Evolutionary conservation across 2,329 filamentous ascomycete genomes (phyloP), one percentile per base, ranked within the genome.

Genomic region (Cercospora brassicicola): DNA sequence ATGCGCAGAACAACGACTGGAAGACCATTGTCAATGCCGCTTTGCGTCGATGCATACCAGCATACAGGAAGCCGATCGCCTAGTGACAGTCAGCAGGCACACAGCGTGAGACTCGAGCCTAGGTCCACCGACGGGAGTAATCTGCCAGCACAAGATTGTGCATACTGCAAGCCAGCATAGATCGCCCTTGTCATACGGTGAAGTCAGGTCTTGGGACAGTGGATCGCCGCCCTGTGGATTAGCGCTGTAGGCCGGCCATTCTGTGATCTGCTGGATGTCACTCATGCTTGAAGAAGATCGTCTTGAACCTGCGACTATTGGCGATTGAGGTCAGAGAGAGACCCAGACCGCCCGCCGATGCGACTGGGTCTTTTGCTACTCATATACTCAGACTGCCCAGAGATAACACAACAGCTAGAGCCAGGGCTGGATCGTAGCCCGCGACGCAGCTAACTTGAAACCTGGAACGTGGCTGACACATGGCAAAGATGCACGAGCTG

Each of bases 31-130:
- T 80, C 45, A 90, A 80, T 4, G 87, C 85, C 10, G 86, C 88
- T 79, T 89, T 90, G 71, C 87, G 82, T 39, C 87, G 83, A 6
- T 87, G 84, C 31, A 90, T 83, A 65, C 88, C 88, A 65, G 86
- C 85, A 77, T 90, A 90, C 0, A 90, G 80, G 8, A 90, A 81
- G 59, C 88, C 88, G 71, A 90, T 87, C 26, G 87, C 88, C 0
- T 59, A 11, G 33, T 20, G 28, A 59, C 3, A 15, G 7, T 59
- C 15, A 59, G 55, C 55, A 31, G 4, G 8, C 33, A 4, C 6
- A 28, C 26, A 6, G 26, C 3, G 26, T 28, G 26, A 28, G 6
- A 28, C 6, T 28, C 6, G 26, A 28, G 26, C 26, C 26, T 28
- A 15, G 26, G 3, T 10, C 15, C 28, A 59, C 56, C 33, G 15